A percentile compares a stretch with the other conserved stretches of the same genome.
These are phyloP conservation scores for Phytomonas francai DNA, from an alignment of 208 protist species.

Conservation along the genomic window DNA sequence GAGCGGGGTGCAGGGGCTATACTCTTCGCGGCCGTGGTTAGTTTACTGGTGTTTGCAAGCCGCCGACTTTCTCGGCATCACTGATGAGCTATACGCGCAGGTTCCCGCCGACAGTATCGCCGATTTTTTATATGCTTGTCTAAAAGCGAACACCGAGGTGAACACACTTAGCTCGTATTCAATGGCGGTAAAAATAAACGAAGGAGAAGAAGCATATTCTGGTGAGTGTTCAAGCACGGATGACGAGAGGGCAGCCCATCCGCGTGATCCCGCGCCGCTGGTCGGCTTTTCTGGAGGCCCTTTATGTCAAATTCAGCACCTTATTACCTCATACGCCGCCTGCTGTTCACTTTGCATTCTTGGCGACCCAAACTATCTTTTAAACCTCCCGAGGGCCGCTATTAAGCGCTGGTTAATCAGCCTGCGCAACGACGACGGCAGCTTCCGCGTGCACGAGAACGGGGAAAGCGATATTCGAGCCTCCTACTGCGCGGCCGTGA, in stretches of 20 bases:
- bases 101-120: slow-evolving; percentile 31
- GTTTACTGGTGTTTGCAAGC: slow-evolving; percentile 76
- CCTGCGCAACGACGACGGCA: slow-evolving; percentile 62
- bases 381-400: slow-evolving; percentile 45
- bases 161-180: background rate
- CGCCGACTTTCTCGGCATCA: slow-evolving; percentile 60
- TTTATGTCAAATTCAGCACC: slow-evolving; percentile 57
- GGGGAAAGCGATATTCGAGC: slow-evolving; percentile 86
- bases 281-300: slow-evolving; percentile 83
- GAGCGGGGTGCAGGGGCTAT: slow-evolving; percentile 22
- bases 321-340: slow-evolving; percentile 81
- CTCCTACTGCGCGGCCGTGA: slow-evolving; percentile 79
- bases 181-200: background rate
- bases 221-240: background rate
- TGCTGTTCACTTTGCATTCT: slow-evolving; percentile 72
- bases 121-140: slow-evolving; percentile 40
- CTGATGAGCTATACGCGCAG: slow-evolving; percentile 28
- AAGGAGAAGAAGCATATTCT: slow-evolving; percentile 1
- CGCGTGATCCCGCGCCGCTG: slow-evolving; percentile 5
- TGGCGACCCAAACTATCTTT: slow-evolving; percentile 17
- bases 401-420: slow-evolving; percentile 83
- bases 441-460: slow-evolving; percentile 76
- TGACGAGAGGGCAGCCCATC: background rate
- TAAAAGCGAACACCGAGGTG: slow-evolving; percentile 25
- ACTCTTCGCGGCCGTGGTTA: slow-evolving; percentile 67